phyloP scores from a whole-genome alignment of 306 rosid species.

The Begonia fuchsioides region DNA sequence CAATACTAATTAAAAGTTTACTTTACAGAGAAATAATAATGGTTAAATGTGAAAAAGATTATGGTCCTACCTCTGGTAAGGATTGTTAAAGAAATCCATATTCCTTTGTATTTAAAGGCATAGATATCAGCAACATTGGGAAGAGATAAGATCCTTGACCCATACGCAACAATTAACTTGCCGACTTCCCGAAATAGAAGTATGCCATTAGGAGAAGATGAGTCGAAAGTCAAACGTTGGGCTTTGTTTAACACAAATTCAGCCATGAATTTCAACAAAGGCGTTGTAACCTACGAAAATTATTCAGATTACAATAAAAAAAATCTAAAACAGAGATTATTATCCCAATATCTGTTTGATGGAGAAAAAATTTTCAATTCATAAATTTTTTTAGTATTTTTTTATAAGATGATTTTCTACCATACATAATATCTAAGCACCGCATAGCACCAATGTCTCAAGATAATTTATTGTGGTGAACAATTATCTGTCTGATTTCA shows the following conservation, averaged over 20 bases:
- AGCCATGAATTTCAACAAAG: constrained; percentile 87
- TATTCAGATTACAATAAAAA: neutral
- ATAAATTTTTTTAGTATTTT: too few species aligned
- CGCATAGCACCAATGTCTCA: too few species aligned
- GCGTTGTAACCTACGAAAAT: constrained; percentile 78
- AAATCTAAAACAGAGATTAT: neutral
- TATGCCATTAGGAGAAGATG: constrained; percentile 99
- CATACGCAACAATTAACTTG: constrained; percentile 85
- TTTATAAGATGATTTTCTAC: too few species aligned
- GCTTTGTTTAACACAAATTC: constrained; percentile 96
- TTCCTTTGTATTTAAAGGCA: constrained; percentile 88
- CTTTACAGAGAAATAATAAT: neutral
- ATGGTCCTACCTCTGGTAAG: constrained; percentile 62
- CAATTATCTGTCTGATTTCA: too few species aligned
- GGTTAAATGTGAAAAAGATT: too few species aligned
- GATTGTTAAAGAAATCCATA: constrained; percentile 81
- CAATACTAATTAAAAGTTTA: too few species aligned
- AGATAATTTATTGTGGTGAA: too few species aligned
- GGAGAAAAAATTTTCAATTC: neutral
- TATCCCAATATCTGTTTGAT: neutral
- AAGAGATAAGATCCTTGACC: constrained; percentile 82
- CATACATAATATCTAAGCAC: too few species aligned
- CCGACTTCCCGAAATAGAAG: constrained; percentile 99
- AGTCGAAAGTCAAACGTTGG: constrained; percentile 93
- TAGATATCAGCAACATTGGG: constrained; percentile 82